Evolutionary conservation across 208 protist species (phyloP).

Genomic region (Blastocrithidia nonstop): DNA sequence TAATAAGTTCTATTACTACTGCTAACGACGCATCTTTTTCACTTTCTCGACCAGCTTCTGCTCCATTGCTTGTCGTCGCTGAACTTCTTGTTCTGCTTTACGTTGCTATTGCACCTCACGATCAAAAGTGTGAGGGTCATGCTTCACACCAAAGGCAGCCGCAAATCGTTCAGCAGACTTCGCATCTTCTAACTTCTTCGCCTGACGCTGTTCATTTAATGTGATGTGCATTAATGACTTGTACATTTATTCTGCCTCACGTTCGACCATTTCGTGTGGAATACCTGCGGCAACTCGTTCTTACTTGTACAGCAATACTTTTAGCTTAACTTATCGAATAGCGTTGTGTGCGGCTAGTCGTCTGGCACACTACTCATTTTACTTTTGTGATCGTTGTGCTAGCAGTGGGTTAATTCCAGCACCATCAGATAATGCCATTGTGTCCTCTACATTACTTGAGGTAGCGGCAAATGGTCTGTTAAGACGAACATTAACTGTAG

Average conservation of each 20-base stretch:
- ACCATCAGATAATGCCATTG: constrained; percentile 8
- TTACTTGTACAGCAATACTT: constrained; percentile 53
- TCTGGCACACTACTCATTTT: constrained; percentile 46
- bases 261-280: constrained; percentile 20
- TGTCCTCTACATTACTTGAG: constrained; percentile 7
- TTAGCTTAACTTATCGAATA: constrained; percentile 33
- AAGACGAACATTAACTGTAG: constrained; percentile 4
- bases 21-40: constrained; percentile 41
- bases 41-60: constrained; percentile 48
- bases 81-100: constrained; percentile 17
- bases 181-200: constrained; percentile 14
- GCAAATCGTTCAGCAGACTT: constrained; percentile 69
- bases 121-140: constrained; percentile 29
- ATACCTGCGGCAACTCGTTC: constrained; percentile 30
- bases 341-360: constrained; percentile 38
- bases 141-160: constrained; percentile 40
- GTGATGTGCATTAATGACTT: constrained; percentile 18
- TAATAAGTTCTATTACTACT: background rate
- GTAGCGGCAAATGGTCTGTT: constrained; percentile 4
- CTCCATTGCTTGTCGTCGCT: constrained; percentile 25
- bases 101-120: constrained; percentile 30
- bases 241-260: constrained; percentile 50
- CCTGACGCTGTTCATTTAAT: constrained; percentile 9
- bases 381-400: constrained; percentile 30
- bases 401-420: constrained; percentile 52